Evolutionary conservation across 2,329 filamentous ascomycete species (phyloP), one percentile per base, ranked within the genome.

Genomic region (Metarhizium brunneum): DNA sequence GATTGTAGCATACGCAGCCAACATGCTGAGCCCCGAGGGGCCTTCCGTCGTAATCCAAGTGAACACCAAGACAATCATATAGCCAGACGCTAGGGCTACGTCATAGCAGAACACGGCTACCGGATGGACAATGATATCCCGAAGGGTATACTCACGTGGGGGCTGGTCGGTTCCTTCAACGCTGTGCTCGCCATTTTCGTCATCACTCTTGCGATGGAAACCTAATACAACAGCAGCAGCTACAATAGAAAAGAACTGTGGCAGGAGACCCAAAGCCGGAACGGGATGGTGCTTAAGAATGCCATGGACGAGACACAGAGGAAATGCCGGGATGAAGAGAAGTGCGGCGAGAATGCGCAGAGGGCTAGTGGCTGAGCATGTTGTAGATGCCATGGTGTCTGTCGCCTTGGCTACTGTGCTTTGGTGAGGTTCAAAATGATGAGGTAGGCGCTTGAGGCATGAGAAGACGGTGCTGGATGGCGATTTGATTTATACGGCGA

Each of bases 1-100:
- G 18, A 76, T 67, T 3, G 73, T 75, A 11, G 68, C 68, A 59
- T 75, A 76, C 13, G 73, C 69, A 42, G 71, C 71, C 36, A 76
- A 64, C 71, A 74, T 73, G 45, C 66, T 69, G 51, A 73, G 57
- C 53, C 67, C 64, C 2, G 67, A 62, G 32, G 64, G 63, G 11
- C 56, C 51, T 6, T 62, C 57, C 16, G 62, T 62, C 38, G 60
- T 58, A 43, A 69, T 68, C 71, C 72, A 76, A 1, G 72, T 74
- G 40, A 72, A 71, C 25, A 74, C 69, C 52, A 76, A 57, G 5
- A 74, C 69, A 6, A 71, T 59, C 68, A 75, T 68, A 13, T 72
- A 58, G 4, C 67, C 65, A 0, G 68, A 64, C 7, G 71, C 69
- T 2, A 75, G 66, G 7, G 69, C 52, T 5, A 66, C 59, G 58